These are phyloP conservation scores for Neonectria faginata DNA, from an alignment of 2,329 filamentous ascomycete genomes.

Conservation along the genomic window DNA sequence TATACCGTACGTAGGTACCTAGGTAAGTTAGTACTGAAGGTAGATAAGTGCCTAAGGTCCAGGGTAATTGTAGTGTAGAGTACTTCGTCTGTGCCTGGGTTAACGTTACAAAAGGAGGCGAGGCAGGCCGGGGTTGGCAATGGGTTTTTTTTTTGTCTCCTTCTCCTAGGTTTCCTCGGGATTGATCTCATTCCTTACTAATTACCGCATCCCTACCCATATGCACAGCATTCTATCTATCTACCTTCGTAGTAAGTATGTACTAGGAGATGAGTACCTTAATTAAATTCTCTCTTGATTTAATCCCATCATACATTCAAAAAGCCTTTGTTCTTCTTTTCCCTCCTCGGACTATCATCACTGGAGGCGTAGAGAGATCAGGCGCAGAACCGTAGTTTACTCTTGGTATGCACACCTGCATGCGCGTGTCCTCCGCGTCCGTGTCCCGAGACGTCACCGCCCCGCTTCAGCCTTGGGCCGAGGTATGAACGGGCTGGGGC, in stretches of 20 bases:
- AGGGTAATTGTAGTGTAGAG: too few species aligned
- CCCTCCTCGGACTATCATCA: background rate
- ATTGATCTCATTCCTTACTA: background rate
- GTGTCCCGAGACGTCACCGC: conserved; percentile 38
- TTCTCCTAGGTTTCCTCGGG: background rate
- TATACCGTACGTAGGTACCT: background rate
- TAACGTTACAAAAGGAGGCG: background rate
- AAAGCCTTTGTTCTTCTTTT: background rate
- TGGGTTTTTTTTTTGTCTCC: background rate
- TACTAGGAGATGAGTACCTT: too few species aligned
- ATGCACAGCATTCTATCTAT: too few species aligned
- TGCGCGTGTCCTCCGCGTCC: conserved; percentile 4
- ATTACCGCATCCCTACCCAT: too few species aligned
- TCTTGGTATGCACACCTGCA: too few species aligned
- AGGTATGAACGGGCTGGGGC: conserved; percentile 37
- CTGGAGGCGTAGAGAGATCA: background rate
- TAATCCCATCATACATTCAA: too few species aligned
- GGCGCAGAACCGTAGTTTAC: background rate
- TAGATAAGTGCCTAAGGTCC: too few species aligned
- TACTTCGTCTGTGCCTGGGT: background rate
- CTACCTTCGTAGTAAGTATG: too few species aligned
- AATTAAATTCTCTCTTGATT: too few species aligned
- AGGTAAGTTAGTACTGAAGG: too few species aligned
- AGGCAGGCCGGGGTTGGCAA: background rate
- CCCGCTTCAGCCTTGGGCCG: conserved; percentile 45